These are phyloP conservation scores for Trichophyton verrucosum DNA, from an alignment of 2,329 filamentous ascomycete species.

Conservation along the genomic window DNA sequence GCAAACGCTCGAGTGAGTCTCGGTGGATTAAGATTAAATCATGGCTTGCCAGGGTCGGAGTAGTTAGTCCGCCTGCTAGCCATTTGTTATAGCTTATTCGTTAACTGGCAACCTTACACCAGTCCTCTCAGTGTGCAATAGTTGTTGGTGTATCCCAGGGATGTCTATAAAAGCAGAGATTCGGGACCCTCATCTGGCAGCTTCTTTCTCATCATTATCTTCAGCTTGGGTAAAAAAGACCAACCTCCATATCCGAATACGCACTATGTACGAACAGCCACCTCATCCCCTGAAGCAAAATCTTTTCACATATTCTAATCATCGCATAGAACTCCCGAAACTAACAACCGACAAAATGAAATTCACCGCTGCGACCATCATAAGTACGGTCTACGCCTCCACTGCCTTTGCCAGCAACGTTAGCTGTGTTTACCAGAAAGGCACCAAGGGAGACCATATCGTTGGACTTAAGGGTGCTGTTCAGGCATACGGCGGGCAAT, in stretches of 20 bases:
- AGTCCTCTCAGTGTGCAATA: not conserved
- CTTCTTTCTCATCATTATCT: not conserved
- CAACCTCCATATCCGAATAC: not conserved
- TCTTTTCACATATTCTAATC: not conserved
- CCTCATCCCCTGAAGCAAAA: not conserved
- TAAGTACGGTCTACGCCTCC: constrained; percentile 2
- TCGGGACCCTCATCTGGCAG: not conserved
- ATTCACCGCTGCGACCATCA: constrained; percentile 5
- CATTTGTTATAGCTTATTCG: not conserved
- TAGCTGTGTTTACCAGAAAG: constrained; percentile 5
- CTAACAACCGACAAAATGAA: constrained; percentile 6
- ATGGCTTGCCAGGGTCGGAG: not conserved
- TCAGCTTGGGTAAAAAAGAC: not conserved
- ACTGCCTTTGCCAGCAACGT: constrained; percentile 7
- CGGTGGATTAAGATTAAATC: not conserved
- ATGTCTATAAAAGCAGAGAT: not conserved
- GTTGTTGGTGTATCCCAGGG: not conserved
- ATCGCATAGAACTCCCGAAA: not conserved
- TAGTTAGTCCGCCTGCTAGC: not conserved
- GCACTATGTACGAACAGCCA: not conserved
- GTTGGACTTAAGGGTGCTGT: constrained; percentile 9
- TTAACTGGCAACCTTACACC: no score
- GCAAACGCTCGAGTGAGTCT: not conserved
- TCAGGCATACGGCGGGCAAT: constrained; percentile 4
- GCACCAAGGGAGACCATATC: constrained; percentile 8